Evolutionary conservation across 139 green algal species (phyloP).

Genomic region (Tetradesmus lagerheimii): DNA sequence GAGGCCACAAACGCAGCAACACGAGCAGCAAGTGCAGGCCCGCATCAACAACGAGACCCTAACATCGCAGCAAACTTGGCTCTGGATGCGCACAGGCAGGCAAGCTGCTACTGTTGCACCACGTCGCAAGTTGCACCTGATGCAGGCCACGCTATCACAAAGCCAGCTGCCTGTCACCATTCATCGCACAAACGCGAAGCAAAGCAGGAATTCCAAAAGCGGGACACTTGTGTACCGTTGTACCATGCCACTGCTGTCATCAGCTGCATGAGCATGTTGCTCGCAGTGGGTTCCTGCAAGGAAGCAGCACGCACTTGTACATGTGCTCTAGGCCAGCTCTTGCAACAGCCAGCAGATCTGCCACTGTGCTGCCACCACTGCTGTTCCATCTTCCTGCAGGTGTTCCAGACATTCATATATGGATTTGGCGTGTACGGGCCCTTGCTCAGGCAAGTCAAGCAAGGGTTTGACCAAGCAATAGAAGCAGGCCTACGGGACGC

Average conservation of each 20-base stretch:
- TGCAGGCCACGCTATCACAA: not conserved
- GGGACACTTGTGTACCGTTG: too few relatives aligned
- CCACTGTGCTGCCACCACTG: not conserved
- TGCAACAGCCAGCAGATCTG: not conserved
- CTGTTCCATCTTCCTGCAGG: slow-evolving; percentile 19
- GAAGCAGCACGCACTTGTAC: not conserved
- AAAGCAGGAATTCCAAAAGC: too few relatives aligned
- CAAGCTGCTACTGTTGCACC: not conserved
- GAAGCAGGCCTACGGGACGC: slow-evolving; percentile 19
- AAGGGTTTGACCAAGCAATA: slow-evolving; percentile 11
- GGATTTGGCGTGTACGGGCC: slow-evolving; percentile 49
- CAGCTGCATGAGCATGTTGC: not conserved
- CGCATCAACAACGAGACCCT: slow-evolving; percentile 49
- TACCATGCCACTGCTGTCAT: too few relatives aligned
- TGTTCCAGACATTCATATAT: slow-evolving; percentile 58
- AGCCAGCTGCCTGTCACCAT: too few relatives aligned
- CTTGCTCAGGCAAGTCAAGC: slow-evolving; percentile 6
- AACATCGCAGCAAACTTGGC: slow-evolving; percentile 63
- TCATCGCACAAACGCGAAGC: too few relatives aligned
- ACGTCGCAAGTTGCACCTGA: not conserved
- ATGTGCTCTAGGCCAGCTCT: not conserved
- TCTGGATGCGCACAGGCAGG: slow-evolving; percentile 62
- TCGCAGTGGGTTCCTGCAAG: not conserved
- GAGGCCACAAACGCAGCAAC: slow-evolving; percentile 43
- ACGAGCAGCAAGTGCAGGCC: slow-evolving; percentile 51